These are phyloP conservation scores for Pterula multifida DNA, from an alignment of 1,284 basidiomycete genomes.

Conservation along the genomic window DNA sequence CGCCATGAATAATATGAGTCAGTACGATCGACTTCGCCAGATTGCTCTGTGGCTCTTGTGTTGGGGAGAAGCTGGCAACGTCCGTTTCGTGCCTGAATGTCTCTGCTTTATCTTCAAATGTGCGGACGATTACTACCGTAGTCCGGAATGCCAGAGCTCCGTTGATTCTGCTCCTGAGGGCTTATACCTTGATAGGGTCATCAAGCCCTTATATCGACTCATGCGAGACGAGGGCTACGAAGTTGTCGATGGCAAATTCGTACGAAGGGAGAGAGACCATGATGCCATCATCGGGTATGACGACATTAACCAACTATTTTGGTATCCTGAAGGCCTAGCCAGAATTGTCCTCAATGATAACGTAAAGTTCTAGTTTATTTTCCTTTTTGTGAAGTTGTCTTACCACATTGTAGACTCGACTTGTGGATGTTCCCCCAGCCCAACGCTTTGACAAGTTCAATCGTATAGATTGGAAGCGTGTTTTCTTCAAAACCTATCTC, in stretches of 20 bases:
- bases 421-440: constrained; percentile 81
- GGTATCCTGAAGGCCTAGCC: constrained; percentile 97
- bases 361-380: constrained; percentile 15
- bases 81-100: constrained; percentile 94
- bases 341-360: constrained; percentile 85
- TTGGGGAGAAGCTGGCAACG: constrained; percentile 98
- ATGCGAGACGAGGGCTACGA: constrained; percentile 98
- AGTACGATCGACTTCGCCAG: constrained; percentile 95
- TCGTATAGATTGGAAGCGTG: constrained; percentile 81
- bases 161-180: constrained; percentile 93
- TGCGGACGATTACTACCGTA: constrained; percentile 98
- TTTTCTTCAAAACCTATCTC: constrained; percentile 95
- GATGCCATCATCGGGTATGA: constrained; percentile 96
- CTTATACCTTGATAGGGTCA: constrained; percentile 82
- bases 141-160: constrained; percentile 93
- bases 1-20: constrained; percentile 99
- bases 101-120: constrained; percentile 99
- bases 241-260: constrained; percentile 90
- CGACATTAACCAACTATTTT: constrained; percentile 98
- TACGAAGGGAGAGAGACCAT: constrained; percentile 90
- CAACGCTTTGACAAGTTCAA: constrained; percentile 89
- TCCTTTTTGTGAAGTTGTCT: constrained; percentile 5
- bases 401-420: constrained; percentile 48
- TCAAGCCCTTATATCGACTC: constrained; percentile 93
- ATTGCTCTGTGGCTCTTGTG: constrained; percentile 92